A percentile compares a stretch with the other conserved stretches of the same genome.
These are phyloP conservation scores for Candida boidinii DNA, from an alignment of 805 yeast species.

Conservation along the genomic window DNA sequence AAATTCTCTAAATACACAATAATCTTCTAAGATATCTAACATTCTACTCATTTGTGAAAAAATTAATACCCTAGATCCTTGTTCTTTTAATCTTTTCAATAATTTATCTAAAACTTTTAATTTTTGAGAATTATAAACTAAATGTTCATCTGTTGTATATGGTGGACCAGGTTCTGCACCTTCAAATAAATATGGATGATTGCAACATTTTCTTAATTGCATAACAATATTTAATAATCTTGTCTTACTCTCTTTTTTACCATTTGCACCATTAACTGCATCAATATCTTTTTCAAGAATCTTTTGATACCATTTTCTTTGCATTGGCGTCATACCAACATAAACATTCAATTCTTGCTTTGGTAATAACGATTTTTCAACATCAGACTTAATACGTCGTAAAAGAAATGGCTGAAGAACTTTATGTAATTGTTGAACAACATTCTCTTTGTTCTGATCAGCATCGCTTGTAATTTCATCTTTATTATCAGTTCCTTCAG, in stretches of 20 bases:
- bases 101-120: slow-evolving; percentile 63
- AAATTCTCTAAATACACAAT: slow-evolving; percentile 60
- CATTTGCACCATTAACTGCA: slow-evolving; percentile 78
- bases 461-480: slow-evolving; percentile 16
- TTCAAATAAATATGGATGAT: slow-evolving; percentile 77
- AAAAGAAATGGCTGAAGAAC: slow-evolving; percentile 68
- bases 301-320: slow-evolving; percentile 67
- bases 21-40: slow-evolving; percentile 74
- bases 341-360: slow-evolving; percentile 68
- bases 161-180: slow-evolving; percentile 93
- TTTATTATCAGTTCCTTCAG: slow-evolving; percentile 25
- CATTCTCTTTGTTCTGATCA: slow-evolving; percentile 23
- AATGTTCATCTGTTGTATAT: slow-evolving; percentile 75
- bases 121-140: slow-evolving; percentile 65
- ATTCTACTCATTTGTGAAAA: slow-evolving; percentile 81
- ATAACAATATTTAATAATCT: slow-evolving; percentile 70
- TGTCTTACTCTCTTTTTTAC: slow-evolving; percentile 68
- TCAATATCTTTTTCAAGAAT: slow-evolving; percentile 73
- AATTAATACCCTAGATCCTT: slow-evolving; percentile 71
- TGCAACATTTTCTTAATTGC: slow-evolving; percentile 81
- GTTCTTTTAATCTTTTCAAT: slow-evolving; percentile 49
- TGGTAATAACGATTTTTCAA: slow-evolving; percentile 70
- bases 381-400: slow-evolving; percentile 72
- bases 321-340: slow-evolving; percentile 74
- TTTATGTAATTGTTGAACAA: slow-evolving; percentile 65